Percentiles rank a stretch among this genome's conserved stretches.
phyloP scores from a whole-genome alignment of 768 basidiomycete genomes.

The Phaeotremella fagi region DNA sequence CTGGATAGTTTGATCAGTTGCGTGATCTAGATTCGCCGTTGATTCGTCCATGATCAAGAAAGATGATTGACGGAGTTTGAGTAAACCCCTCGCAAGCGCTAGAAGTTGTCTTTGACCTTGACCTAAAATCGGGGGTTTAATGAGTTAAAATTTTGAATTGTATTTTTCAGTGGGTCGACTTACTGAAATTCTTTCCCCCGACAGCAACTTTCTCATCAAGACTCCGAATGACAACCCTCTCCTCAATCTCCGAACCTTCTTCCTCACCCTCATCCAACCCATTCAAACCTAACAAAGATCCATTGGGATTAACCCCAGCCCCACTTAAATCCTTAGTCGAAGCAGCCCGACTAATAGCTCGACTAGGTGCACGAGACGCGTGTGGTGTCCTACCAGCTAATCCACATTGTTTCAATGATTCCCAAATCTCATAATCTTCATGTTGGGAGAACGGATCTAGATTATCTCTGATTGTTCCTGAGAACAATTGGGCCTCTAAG shows the following conservation, averaged over 20 bases:
- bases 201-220: constrained; percentile 48
- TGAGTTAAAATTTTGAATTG: neutral
- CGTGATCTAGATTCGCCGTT: constrained; percentile 54
- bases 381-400: constrained; percentile 31
- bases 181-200: constrained; percentile 52
- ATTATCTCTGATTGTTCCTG: constrained; percentile 47
- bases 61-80: constrained; percentile 54
- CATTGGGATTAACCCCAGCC: neutral
- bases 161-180: too few relatives aligned
- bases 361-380: constrained; percentile 18
- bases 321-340: constrained; percentile 6
- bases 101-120: constrained; percentile 60
- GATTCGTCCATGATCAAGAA: constrained; percentile 60
- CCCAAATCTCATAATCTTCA: constrained; percentile 35
- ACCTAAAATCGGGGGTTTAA: constrained; percentile 13
- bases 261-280: constrained; percentile 11
- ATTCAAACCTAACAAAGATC: neutral
- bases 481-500: constrained; percentile 42
- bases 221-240: constrained; percentile 42
- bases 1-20: constrained; percentile 60
- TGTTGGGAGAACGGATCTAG: constrained; percentile 46
- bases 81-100: constrained; percentile 55
- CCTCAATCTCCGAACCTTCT: constrained; percentile 25
- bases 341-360: constrained; percentile 12
- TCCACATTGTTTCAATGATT: constrained; percentile 37